Evolutionary conservation across 306 rosid genomes (phyloP), one percentile per base, ranked within the genome.

Genomic region (Vigna mungo): DNA sequence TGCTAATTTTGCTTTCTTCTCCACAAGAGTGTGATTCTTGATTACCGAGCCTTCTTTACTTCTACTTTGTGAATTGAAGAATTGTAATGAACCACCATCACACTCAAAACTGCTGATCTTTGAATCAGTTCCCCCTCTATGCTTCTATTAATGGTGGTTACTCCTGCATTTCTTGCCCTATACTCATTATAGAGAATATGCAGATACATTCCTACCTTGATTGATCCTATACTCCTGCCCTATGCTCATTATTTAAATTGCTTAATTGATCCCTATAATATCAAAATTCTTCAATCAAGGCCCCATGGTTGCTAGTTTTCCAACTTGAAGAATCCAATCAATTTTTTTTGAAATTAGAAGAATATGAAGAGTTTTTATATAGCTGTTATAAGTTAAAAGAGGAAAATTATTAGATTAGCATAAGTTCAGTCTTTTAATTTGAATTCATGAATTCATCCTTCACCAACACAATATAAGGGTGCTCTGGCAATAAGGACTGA

Each of bases 231-330:
- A n/a, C n/a, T n/a, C n/a, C n/a, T n/a, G n/a, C n/a, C n/a, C n/a
- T n/a, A n/a, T 62, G 15, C 25, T 34, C 20, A 46, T 46, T 37
- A 65, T 68, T 46, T 6, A 14, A 47, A 25, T 47, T 14, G 27
- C 15, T 48, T 25, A 65, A 39, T 68, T 30, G 74, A 69, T 68
- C 73, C 20, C n/a, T 48, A 49, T 9, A 67, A 41, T 18, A 17
- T 65, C 52, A 65, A 41, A 18, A 17, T 64, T 65, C 71, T 18
- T 65, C 44, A 39, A 36, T 39, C 48, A 1, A 8, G 32, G 3
- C 34, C 44, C 32, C 5, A 16, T 0, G 10, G 27, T 37, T 63
- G 8, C 15, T 25, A 25, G 9, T 48, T 27, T 69, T 58, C 27
- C 17, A 16, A 39, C 30, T 48, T 27, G 23, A 27, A 69, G 27